Evolutionary conservation across 495 filamentous ascomycete species (phyloP), one percentile per base, ranked within the genome.

Genomic region (Aspergillus ellipticus): DNA sequence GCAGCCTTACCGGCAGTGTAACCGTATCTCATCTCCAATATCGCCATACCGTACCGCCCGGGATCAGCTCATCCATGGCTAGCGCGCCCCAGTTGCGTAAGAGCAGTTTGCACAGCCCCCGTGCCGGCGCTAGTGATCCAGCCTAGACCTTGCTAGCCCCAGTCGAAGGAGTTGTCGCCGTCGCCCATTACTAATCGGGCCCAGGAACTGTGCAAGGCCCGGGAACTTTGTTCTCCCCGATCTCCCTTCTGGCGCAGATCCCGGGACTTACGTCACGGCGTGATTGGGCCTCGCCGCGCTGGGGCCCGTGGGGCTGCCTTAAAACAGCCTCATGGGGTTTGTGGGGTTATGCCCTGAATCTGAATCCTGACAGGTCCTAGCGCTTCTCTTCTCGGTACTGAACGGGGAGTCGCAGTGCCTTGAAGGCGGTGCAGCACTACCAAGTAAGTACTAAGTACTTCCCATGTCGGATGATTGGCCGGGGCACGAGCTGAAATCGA

Each of bases 71-170:
- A 56, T 37, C 42, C 48, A 53, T 55, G 53, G 54, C 50, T 58
- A 43, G 51, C 39, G 52, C 31, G 47, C 39, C 41, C 53, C 54
- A 45, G 58, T 64, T 66, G 63, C 63, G 63, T 66, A 66, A 66
- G 63, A 65, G 63, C 33, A 52, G 59, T 62, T 62, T 66, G 63
- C 63, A 66, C 63, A 66, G 63, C 63, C 63, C 63, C 63, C 63
- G 53, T 62, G 56, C 63, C 63, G 63, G 63, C 52, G 63, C 63
- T 66, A 66, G 55, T 54, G 57, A 57, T 37, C 49, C 55, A 61
- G 53, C 33, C 58, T 56, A 62, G 55, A 35, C 55, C 52, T 45
- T 47, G 20, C 42, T 51, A 51, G 51, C 35, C 33, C 57, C 51
- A 43, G 29, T 41, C 48, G 35, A 13, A 39, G 35, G 3, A n/a